Conservation (phyloP, 148 eudicot species). For the Rhododendron kiyosumense region DNA sequence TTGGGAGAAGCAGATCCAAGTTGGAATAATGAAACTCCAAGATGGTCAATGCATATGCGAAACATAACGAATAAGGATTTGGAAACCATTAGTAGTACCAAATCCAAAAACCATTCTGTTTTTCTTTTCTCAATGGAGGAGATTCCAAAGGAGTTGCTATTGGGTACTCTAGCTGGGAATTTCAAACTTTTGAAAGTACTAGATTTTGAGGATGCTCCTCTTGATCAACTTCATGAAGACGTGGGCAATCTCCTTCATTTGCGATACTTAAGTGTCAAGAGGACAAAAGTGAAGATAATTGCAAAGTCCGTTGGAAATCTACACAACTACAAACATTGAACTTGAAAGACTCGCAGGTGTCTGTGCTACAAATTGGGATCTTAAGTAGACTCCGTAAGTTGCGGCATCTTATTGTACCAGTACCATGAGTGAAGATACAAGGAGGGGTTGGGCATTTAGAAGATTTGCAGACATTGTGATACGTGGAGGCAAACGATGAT, state of each 20-base stretch:
- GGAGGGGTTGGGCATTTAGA: neutral
- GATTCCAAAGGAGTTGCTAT: neutral
- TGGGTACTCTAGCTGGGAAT: neutral
- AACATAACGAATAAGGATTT: neutral
- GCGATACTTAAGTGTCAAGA: neutral
- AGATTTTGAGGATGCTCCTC: neutral
- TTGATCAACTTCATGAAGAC: neutral
- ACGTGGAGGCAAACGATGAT: neutral
- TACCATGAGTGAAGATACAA: neutral
- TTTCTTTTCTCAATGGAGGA: neutral
- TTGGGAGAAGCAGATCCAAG: neutral
- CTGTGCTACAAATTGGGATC: neutral
- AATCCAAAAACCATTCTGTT: neutral
- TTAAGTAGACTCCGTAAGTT: neutral
- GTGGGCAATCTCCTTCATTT: neutral
- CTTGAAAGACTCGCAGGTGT: neutral
- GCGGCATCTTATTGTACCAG: neutral
- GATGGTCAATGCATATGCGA: neutral
- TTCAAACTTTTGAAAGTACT: neutral
- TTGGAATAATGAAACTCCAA: neutral
- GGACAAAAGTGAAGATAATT: neutral
- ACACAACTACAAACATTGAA: neutral
- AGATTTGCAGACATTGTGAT: neutral
- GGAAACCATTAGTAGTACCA: neutral
- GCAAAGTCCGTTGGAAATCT: constrained; percentile 1